Base-by-base conservation (phyloP, 164 flowering plant genomes). In the Aristolochia fimbriata region DNA sequence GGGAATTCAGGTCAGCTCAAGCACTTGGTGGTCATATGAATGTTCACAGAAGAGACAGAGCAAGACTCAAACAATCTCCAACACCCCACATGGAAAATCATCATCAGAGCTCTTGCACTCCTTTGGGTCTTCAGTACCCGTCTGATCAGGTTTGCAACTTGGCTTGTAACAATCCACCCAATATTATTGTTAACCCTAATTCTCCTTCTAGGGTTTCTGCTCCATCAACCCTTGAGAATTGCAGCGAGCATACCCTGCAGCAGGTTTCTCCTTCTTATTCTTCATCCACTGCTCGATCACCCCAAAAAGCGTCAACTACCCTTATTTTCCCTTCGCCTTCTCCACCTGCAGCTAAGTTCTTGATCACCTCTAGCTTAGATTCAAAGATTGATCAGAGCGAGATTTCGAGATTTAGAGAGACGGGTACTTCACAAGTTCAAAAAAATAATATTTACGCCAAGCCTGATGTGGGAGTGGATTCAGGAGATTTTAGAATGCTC, bases 1-100 rank as follows among this genome's bases (percentile, higher is more conserved):
- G 96, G 59, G 97, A 88, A 58, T 91, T 91, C 66, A 74, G 89
- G 70, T 91, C 97, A 17, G 97, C 97, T 49, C 97, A 91, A 71
- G 97, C 97, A 41, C 71, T 90, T n/a, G 97, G 94, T 4, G 97
- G 97, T 47, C 97, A 89, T 64, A 90, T 90, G 97, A 90, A 90
- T 70, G 91, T 91, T 27, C 97, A 91, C 50, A 78, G 96, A 57
- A 77, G 93, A 48, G 97, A 88, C 58, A 78, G 90, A 70, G 97
- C 97, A 27, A 79, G 86, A 50, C 75, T 88, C 17, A 85, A 83
- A 71, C 88, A 81, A 51, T 77, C 84, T 55, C 71, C 81, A 56
- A 62, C 0, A 61, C 57, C 63, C 19, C 62, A 63, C 53, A 51
- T 45, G 30, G 74, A 70, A 66, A 48, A 47, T 65, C 59, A 20